Evolutionary conservation across 1,284 basidiomycete species (phyloP).

Genomic region (Trichosporon sp.): DNA sequence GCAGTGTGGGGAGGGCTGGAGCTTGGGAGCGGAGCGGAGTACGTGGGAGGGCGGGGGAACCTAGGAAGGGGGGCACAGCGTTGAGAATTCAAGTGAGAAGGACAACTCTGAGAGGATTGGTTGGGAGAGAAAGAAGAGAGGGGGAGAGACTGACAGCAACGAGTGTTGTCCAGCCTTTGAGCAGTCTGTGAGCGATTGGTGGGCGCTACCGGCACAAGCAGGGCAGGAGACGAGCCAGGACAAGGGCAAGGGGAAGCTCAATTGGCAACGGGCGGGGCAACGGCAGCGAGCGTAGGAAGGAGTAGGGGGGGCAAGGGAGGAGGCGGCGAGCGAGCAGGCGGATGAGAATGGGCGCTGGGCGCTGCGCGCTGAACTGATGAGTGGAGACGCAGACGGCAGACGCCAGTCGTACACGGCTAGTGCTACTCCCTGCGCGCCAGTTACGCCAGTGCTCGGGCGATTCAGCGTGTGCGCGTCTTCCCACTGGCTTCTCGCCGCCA

Average conservation of each 20-base stretch:
- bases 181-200: slow-evolving; percentile 8
- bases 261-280: slow-evolving; percentile 4
- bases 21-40: slow-evolving; percentile 4
- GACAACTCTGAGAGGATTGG: slow-evolving; percentile 8
- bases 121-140: background rate
- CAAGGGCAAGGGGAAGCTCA: background rate
- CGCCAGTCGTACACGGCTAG: slow-evolving; percentile 10
- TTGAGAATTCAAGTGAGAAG: background rate
- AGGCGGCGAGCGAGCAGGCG: too few species aligned
- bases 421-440: background rate
- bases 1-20: background rate
- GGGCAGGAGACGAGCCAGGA: background rate
- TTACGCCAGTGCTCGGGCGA: background rate
- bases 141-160: background rate
- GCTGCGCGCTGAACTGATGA: background rate
- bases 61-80: background rate
- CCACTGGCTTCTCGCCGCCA: slow-evolving; percentile 1
- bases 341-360: slow-evolving; percentile 1
- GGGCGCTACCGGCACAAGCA: background rate
- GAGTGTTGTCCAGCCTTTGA: slow-evolving; percentile 5
- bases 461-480: slow-evolving; percentile 14
- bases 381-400: background rate
- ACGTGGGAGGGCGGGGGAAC: background rate
- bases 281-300: background rate
- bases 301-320: too few species aligned